Percentiles rank a stretch among this genome's conserved stretches.
phyloP scores from a whole-genome alignment of 345 rosid species.

The Eucalyptus cloeziana region DNA sequence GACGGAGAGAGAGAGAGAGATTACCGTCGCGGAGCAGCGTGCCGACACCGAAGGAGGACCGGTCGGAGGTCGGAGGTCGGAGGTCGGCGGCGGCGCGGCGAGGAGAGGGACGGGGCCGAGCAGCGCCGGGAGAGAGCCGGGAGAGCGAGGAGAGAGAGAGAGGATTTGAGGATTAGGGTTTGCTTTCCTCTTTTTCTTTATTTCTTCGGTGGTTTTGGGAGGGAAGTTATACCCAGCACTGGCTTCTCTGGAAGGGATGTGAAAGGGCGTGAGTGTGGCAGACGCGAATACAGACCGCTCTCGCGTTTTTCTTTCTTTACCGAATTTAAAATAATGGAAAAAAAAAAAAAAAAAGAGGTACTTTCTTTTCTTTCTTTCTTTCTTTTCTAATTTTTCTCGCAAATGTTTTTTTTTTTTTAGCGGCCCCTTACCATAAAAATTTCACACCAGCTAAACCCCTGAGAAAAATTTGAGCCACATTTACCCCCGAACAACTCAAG shows the following conservation, averaged over 20 bases:
- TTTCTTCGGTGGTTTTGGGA: background rate
- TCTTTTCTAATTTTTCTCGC: background rate
- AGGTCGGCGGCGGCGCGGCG: background rate
- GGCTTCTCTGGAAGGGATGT: background rate
- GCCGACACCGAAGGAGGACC: background rate
- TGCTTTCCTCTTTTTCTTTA: background rate
- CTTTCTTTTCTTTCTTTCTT: background rate
- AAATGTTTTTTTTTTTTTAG: too few species aligned
- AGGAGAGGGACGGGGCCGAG: background rate
- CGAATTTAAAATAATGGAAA: background rate
- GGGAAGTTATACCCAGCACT: background rate
- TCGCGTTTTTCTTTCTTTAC: background rate
- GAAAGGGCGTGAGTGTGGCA: background rate
- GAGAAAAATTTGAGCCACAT: background rate
- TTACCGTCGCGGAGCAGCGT: background rate
- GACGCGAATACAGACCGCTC: background rate
- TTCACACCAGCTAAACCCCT: background rate
- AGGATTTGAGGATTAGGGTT: background rate
- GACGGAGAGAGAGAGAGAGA: background rate
- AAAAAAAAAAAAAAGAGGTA: too few species aligned
- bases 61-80: background rate
- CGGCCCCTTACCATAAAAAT: background rate
- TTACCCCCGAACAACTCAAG: accelerated
- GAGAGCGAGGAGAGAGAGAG: background rate
- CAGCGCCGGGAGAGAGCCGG: background rate